phyloP scores from a whole-genome alignment of 2,329 filamentous ascomycete genomes.

The Fusarium citri region DNA sequence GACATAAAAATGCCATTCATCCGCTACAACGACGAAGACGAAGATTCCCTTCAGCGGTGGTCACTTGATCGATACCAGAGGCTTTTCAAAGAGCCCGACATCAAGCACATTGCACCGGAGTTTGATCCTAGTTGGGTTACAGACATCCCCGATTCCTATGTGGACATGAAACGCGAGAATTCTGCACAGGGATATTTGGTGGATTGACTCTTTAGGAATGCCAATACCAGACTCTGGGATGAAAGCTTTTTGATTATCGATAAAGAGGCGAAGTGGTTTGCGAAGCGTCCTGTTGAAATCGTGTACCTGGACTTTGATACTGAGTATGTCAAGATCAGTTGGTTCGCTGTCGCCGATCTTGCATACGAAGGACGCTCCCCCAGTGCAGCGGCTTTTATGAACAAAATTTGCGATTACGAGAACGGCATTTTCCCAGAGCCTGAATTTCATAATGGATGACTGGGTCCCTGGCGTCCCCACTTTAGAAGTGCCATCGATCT shows the following conservation, averaged over 20 bases:
- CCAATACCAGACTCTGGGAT: accelerated
- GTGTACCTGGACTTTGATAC: conserved; percentile 1
- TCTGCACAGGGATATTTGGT: background rate
- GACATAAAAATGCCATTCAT: background rate
- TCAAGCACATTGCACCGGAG: background rate
- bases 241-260: background rate
- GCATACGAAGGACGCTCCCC: too few relatives aligned
- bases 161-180: accelerated
- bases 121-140: background rate
- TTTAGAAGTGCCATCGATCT: background rate
- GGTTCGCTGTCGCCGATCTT: too few relatives aligned
- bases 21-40: background rate
- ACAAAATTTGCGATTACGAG: accelerated
- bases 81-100: background rate
- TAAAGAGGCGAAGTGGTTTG: background rate
- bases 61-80: accelerated
- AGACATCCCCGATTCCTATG: background rate
- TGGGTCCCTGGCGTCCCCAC: background rate
- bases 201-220: background rate
- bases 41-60: accelerated
- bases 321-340: conserved; percentile 7
- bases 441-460: too few relatives aligned
- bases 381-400: background rate
- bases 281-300: accelerated
- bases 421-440: too few relatives aligned